Percentiles rank a stretch among this genome's conserved stretches.
phyloP scores from a whole-genome alignment of 352 stramenopile species.

The Phytophthora rubi region DNA sequence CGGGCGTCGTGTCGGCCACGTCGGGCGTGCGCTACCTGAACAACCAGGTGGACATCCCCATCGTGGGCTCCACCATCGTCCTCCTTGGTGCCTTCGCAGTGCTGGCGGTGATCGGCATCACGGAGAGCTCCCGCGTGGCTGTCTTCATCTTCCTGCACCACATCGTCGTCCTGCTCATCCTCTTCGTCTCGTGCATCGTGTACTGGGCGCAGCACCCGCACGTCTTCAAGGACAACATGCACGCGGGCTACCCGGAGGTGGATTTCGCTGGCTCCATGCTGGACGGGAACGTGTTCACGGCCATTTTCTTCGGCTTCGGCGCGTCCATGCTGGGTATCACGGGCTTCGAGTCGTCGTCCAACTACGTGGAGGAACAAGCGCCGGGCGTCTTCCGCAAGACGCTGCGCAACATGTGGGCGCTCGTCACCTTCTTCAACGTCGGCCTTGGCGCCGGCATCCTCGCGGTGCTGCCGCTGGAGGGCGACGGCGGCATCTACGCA shows the following conservation, averaged over 20 bases:
- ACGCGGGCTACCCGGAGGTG: conserved; percentile 59
- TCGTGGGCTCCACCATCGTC: conserved; percentile 41
- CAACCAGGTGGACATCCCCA: conserved; percentile 58
- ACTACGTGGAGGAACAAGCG: conserved; percentile 89
- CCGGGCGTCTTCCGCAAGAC: conserved; percentile 77
- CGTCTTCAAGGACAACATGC: conserved; percentile 70
- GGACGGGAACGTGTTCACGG: conserved; percentile 43
- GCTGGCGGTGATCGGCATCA: conserved; percentile 73
- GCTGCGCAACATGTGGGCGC: conserved; percentile 79
- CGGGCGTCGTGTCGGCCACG: conserved; percentile 72
- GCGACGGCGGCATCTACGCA: conserved; percentile 52
- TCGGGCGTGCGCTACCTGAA: conserved; percentile 82
- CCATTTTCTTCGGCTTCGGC: conserved; percentile 75
- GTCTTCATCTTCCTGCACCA: conserved; percentile 82
- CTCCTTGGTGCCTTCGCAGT: conserved; percentile 82
- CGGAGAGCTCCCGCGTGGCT: conserved; percentile 81
- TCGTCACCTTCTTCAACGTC: conserved; percentile 87
- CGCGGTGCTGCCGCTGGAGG: conserved; percentile 73
- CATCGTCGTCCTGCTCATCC: conserved; percentile 62
- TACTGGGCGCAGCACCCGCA: conserved; percentile 64
- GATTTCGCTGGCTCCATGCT: conserved; percentile 53
- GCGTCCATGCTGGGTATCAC: conserved; percentile 88
- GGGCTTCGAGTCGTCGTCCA: conserved; percentile 86
- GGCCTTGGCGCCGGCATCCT: conserved; percentile 69
- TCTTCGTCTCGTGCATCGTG: conserved; percentile 56